Base-by-base conservation (phyloP, 2,329 filamentous ascomycete genomes). In the Blastomyces percursus region DNA sequence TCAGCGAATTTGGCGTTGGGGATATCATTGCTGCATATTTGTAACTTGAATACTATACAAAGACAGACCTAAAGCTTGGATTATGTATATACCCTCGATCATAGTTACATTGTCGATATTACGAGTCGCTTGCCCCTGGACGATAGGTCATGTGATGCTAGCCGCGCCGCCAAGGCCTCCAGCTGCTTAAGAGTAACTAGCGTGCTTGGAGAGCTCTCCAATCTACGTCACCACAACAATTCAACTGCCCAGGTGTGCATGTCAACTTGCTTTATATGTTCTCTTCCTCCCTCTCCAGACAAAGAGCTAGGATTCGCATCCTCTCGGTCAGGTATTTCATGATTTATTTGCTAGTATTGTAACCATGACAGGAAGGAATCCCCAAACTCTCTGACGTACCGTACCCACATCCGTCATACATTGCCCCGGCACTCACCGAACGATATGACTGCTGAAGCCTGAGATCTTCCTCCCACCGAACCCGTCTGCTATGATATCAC, bases 401-500 rank as follows among this genome's bases (percentile, higher is more conserved):
- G n/a, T 16, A 24, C 24, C 42, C 8, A 35, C 14, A n/a, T 30
- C 55, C 35, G 46, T 57, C 35, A 40, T 27, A 24, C 27, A 14
- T 24, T 30, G 40, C 14, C 40, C 50, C 16, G 35, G 5, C 35
- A 35, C 54, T 57, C 32, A n/a, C 24, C 30, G n/a, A 59, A 27
- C 56, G 57, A 59, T 42, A 59, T 61, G 59, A 54, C 30, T 42
- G 24, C 19, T 56, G 16, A 61, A 21, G 51, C 40, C 35, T 51
- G 30, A 57, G 11, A 12, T n/a, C 42, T 32, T 27, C 44, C 24
- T 59, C 40, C 27, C 40, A 48, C 38, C 16, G 14, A 59, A 30
- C n/a, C 57, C 21, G 16, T 35, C 16, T 32, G 38, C 35, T 38
- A 65, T 66, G 64, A 63, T 64, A 32, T 64, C 57, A 21, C 59